phyloP scores from a whole-genome alignment of 352 stramenopile genomes.

The Stramenopiles sp. region DNA sequence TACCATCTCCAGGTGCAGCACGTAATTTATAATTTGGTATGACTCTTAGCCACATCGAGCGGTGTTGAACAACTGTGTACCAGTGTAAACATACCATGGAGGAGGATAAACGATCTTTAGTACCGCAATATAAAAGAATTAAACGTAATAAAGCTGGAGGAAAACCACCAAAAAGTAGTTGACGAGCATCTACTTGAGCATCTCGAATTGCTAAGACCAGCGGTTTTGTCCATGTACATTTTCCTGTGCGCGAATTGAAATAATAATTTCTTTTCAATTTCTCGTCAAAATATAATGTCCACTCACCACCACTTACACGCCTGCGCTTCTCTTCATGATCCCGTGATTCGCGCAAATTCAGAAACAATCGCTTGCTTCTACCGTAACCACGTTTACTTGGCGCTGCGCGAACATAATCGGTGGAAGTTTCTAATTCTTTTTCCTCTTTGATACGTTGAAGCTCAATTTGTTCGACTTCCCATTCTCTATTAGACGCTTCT shows the following conservation, averaged over 20 bases:
- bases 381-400: background rate
- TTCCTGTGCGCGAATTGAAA: background rate
- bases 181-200: background rate
- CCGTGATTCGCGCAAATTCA: background rate
- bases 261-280: background rate
- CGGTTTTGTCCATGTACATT: background rate
- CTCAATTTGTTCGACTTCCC: background rate
- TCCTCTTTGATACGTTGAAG: background rate
- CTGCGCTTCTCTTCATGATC: background rate
- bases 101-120: background rate
- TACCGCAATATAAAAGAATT: background rate
- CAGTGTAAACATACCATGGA: background rate
- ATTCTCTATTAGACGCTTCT: background rate
- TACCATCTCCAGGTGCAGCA: background rate
- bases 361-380: background rate
- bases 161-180: background rate
- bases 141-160: background rate
- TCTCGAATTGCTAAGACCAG: background rate
- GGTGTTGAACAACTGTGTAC: background rate
- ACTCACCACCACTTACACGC: background rate
- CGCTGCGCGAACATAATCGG: background rate
- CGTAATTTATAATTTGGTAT: background rate
- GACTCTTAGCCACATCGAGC: background rate
- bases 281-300: background rate
- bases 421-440: background rate